These are phyloP conservation scores for Fusarium cicatricum DNA, from an alignment of 2,329 filamentous ascomycete genomes.

Conservation along the genomic window DNA sequence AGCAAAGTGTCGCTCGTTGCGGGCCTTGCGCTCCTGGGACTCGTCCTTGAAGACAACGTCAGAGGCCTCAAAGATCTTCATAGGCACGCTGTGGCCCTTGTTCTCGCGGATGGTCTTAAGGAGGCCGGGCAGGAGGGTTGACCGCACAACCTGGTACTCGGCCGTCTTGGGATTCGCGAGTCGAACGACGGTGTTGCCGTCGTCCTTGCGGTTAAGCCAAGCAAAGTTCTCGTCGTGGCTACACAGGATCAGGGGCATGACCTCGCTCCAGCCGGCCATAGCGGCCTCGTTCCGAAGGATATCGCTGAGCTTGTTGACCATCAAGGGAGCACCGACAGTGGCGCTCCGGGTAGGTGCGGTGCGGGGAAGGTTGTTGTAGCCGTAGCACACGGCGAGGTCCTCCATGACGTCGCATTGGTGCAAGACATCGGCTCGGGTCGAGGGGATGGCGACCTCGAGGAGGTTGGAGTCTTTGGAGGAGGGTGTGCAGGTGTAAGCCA, in stretches of 20 bases:
- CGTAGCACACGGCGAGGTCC: conserved; percentile 94
- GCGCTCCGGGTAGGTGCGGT: conserved; percentile 86
- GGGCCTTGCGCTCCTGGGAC: conserved; percentile 80
- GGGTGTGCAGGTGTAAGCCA: conserved; percentile 85
- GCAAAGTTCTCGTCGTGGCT: conserved; percentile 98
- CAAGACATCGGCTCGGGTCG: conserved; percentile 91
- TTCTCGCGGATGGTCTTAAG: conserved; percentile 96
- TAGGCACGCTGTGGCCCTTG: conserved; percentile 85
- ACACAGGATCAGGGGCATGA: conserved; percentile 95
- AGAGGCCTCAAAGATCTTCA: conserved; percentile 91
- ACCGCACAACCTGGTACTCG: conserved; percentile 93
- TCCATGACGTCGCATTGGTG: conserved; percentile 99
- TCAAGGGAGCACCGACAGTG: conserved; percentile 85
- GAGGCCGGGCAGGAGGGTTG: conserved; percentile 83
- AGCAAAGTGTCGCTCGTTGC: conserved; percentile 96
- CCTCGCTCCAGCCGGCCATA: conserved; percentile 95
- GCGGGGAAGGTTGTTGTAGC: conserved; percentile 94
- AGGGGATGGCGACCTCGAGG: conserved; percentile 83
- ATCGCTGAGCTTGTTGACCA: conserved; percentile 93
- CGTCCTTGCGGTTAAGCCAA: conserved; percentile 90
- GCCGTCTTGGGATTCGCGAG: conserved; percentile 92
- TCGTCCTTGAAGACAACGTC: conserved; percentile 94
- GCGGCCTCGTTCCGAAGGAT: conserved; percentile 89
- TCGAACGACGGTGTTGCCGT: conserved; percentile 81
- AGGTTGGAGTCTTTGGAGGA: conserved; percentile 74